A percentile compares a stretch with the other conserved stretches of the same genome.
Evolutionary conservation across 352 stramenopile genomes (phyloP).

Genomic region (Phytophthora aleatoria): DNA sequence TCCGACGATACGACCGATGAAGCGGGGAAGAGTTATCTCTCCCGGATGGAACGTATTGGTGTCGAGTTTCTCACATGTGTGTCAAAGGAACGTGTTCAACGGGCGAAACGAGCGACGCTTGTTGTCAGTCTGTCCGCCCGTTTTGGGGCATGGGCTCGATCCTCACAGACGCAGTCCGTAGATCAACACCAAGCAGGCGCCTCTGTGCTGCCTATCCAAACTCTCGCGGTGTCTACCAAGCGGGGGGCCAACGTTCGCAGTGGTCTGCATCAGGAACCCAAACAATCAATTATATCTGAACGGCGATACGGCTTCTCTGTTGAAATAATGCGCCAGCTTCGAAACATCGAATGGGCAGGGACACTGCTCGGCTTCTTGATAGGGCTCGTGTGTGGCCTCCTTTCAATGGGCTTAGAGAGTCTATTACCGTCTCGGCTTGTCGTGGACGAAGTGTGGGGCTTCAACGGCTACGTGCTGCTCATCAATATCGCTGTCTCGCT

Average conservation of each 20-base stretch:
- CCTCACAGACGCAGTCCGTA: slow-evolving; percentile 12
- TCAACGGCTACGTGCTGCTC: slow-evolving; percentile 40
- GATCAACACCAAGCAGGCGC: not conserved
- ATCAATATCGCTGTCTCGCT: slow-evolving; percentile 59
- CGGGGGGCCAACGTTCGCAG: not conserved
- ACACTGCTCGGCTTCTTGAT: slow-evolving; percentile 30
- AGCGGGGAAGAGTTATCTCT: slow-evolving; percentile 18
- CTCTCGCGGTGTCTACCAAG: not conserved
- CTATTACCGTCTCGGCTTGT: slow-evolving; percentile 17
- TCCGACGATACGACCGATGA: slow-evolving; percentile 3
- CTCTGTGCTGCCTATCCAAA: not conserved
- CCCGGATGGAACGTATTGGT: slow-evolving; percentile 47
- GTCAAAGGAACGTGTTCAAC: slow-evolving; percentile 40
- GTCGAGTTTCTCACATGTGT: slow-evolving; percentile 45
- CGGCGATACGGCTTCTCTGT: slow-evolving; percentile 34
- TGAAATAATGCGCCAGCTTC: slow-evolving; percentile 31
- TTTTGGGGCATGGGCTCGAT: slow-evolving; percentile 4
- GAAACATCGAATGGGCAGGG: slow-evolving; percentile 37
- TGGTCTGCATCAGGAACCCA: not conserved
- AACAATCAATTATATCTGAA: slow-evolving; percentile 1
- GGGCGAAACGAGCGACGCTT: slow-evolving; percentile 16
- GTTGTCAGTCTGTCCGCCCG: slow-evolving; percentile 14
- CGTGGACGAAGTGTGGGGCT: slow-evolving; percentile 18
- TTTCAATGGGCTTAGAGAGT: slow-evolving; percentile 46
- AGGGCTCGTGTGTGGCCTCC: slow-evolving; percentile 40